Conservation (phyloP, 139 green algal species). For the Chlorella sp. region DNA sequence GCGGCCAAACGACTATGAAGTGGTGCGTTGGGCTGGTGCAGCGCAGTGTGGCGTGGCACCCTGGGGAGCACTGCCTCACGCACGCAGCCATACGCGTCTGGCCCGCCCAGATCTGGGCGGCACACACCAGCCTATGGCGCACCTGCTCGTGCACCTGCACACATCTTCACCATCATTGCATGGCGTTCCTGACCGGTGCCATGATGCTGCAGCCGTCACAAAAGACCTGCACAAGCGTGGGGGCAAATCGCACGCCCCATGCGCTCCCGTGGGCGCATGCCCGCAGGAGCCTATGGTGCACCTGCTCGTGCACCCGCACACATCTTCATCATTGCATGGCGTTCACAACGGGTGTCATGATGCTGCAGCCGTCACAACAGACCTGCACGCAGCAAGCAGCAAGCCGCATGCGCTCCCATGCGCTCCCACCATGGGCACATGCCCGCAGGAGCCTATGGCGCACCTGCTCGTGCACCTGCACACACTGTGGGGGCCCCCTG, state of each 20-base stretch:
- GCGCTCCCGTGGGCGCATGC: not conserved
- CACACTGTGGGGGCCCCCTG: not conserved
- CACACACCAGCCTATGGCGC: not conserved
- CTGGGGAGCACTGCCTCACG: too few species aligned
- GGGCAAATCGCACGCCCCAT: too few species aligned
- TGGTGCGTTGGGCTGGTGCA: slow-evolving; percentile 28
- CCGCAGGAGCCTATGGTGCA: not conserved
- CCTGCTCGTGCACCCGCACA: not conserved
- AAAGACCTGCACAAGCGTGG: too few species aligned
- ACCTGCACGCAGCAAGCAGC: too few species aligned
- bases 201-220: not conserved
- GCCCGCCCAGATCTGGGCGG: too few species aligned
- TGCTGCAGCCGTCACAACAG: too few species aligned
- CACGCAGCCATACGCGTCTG: too few species aligned
- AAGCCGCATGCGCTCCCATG: too few species aligned
- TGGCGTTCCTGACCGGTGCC: not conserved
- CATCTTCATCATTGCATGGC: too few species aligned
- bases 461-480: not conserved
- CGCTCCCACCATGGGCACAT: not conserved
- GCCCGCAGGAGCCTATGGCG: not conserved
- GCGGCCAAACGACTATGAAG: slow-evolving; percentile 88
- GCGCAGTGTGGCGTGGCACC: too few species aligned
- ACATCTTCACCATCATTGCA: not conserved
- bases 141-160: not conserved
- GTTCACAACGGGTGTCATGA: too few species aligned